phyloP scores from a whole-genome alignment of 176 grass and related monocot genomes.

The Carex cristatella region DNA sequence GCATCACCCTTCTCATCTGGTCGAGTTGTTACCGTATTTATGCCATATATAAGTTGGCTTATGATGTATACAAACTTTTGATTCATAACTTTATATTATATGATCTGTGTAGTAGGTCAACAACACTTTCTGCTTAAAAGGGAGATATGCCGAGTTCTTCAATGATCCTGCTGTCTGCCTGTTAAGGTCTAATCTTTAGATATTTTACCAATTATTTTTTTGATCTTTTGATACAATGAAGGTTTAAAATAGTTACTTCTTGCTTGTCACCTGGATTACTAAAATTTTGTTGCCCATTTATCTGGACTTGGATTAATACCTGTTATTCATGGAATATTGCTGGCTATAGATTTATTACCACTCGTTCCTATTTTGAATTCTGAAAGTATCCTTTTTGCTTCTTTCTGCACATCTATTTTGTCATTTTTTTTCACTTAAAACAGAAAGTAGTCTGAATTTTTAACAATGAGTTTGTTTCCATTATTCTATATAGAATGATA shows the following conservation, averaged over 20 bases:
- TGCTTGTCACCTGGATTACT: background rate
- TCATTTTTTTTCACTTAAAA: background rate
- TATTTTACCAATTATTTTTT: conserved; percentile 17
- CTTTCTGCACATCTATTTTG: background rate
- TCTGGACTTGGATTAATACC: too few species aligned
- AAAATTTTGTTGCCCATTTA: background rate
- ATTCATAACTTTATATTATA: background rate
- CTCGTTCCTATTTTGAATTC: background rate
- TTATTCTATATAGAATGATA: background rate
- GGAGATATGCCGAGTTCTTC: conserved; percentile 79
- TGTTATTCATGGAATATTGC: too few species aligned
- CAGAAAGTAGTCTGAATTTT: background rate
- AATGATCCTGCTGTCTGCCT: conserved; percentile 73
- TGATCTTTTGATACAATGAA: background rate
- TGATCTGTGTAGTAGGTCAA: conserved; percentile 48
- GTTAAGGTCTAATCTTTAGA: conserved; percentile 48
- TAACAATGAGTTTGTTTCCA: background rate
- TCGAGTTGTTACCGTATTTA: background rate
- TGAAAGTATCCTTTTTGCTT: background rate
- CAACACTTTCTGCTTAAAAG: conserved; percentile 48
- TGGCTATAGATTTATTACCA: background rate
- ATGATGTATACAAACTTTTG: background rate
- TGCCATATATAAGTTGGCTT: background rate
- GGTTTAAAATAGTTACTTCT: background rate
- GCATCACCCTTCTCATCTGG: background rate